These are phyloP conservation scores for Sugiyamaella paludigena DNA, from an alignment of 1,139 yeast genomes.

Conservation along the genomic window DNA sequence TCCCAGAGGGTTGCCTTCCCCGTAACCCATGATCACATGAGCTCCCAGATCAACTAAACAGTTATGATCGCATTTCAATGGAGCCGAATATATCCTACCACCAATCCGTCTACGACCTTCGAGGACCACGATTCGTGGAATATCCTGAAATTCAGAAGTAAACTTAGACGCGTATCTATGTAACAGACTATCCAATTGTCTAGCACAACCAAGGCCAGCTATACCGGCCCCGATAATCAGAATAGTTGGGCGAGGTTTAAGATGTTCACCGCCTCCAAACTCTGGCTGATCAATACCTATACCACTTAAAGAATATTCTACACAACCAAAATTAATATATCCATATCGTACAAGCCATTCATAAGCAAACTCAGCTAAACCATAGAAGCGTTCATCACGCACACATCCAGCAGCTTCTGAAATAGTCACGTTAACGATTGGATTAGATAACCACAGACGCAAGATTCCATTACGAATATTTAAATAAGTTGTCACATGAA, in stretches of 20 bases:
- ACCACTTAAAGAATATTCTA: conserved; percentile 31
- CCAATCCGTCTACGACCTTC: conserved; percentile 45
- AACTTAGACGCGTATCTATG: conserved; percentile 37
- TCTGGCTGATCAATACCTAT: conserved; percentile 6
- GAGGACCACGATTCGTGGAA: conserved; percentile 41
- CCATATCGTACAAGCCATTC: conserved; percentile 45
- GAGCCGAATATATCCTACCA: conserved; percentile 44
- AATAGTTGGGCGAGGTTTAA: conserved; percentile 40
- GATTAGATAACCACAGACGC: conserved; percentile 45
- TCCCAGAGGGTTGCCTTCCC: conserved; percentile 44
- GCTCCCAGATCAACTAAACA: conserved; percentile 43
- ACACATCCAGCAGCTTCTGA: conserved; percentile 47
- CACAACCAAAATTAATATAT: conserved; percentile 45
- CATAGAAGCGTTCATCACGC: conserved; percentile 41
- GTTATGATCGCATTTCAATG: conserved; percentile 31
- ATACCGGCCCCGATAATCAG: conserved; percentile 45
- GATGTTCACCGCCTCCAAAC: conserved; percentile 9
- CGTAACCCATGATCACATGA: conserved; percentile 43
- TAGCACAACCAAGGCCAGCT: conserved; percentile 45
- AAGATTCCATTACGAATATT: conserved; percentile 44
- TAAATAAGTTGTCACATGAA: conserved; percentile 44
- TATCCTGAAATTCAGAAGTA: conserved; percentile 38
- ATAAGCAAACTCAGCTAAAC: conserved; percentile 44
- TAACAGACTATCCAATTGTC: conserved; percentile 42
- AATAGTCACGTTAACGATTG: conserved; percentile 42